Base-by-base conservation (phyloP, 1,139 yeast species). In the Yamadazyma oceani region DNA sequence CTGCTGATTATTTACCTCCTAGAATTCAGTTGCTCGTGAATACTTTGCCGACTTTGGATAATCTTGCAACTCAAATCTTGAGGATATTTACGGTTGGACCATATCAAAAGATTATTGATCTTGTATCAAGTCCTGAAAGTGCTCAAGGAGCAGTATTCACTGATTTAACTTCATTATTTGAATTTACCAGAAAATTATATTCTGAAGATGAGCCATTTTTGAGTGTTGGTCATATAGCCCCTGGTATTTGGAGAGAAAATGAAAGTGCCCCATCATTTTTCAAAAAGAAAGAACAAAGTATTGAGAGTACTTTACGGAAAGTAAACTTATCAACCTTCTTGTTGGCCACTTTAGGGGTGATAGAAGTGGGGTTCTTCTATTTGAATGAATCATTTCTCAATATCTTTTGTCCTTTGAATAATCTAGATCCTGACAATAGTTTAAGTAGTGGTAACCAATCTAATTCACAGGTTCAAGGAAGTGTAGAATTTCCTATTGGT, bases 271-370 rank as follows among this genome's bases (percentile, higher is more conserved):
- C 87, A 0, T 55, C 66, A 22, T 69, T 81, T 56, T 68, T 82
- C 47, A 69, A 71, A 45, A 79, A 75, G 36, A 69, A 79, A 42
- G 87, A 82, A 50, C 84, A 80, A 39, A 74, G 83, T 40, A 72
- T 82, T 28, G 86, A 80, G 44, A 73, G 83, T 16, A 81, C 92
- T 0, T 60, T 90, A 27, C 78, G 95, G 43, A 86, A 90, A 50
- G 86, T 89, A 2, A 92, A 92, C 52, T 62, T 92, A 49, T 87
- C 96, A 0, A 88, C 96, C 0, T 92, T 89, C 55, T 67, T 88
- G 31, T 77, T 89, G 12, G 95, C 97, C 0, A 79, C 94, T 1
- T 69, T 89, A 44, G 95, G 96, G 36, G 75, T 87, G 5, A 75
- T 85, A 41, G 94, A 87, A 45, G 84, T 87, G 35, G 97, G 97